A percentile compares a stretch with the other conserved stretches of the same genome.
Evolutionary conservation across 2,329 filamentous ascomycete genomes (phyloP).

Genomic region (Paecilomyces sp.): DNA sequence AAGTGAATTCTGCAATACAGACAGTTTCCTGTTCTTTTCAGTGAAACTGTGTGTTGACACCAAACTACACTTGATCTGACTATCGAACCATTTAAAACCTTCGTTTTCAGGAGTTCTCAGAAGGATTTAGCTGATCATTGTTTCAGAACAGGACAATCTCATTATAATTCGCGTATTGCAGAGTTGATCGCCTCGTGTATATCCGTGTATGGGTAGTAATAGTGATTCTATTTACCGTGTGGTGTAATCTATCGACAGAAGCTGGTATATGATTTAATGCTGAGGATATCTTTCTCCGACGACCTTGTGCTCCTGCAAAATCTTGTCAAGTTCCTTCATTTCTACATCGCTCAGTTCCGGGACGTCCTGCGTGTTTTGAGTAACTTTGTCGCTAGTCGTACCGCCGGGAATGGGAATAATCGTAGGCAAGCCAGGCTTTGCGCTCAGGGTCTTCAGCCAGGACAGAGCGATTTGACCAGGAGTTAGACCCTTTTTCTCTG

Average conservation of each 20-base stretch:
- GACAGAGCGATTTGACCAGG: slow-evolving; percentile 43
- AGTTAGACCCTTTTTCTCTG: slow-evolving; percentile 36
- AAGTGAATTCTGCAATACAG: slow-evolving; percentile 41
- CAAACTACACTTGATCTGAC: slow-evolving; percentile 41
- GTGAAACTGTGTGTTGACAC: slow-evolving; percentile 39
- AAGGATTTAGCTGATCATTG: not conserved
- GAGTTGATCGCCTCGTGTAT: not conserved
- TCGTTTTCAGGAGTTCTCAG: not conserved
- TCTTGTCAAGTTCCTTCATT: slow-evolving; percentile 44
- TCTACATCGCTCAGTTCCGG: slow-evolving; percentile 25
- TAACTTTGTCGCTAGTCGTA: slow-evolving; percentile 28
- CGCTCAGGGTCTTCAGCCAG: slow-evolving; percentile 41
- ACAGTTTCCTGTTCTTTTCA: slow-evolving; percentile 28
- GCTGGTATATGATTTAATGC: not conserved
- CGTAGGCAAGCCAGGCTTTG: slow-evolving; percentile 35
- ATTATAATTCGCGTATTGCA: not conserved
- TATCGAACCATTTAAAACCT: slow-evolving; percentile 1
- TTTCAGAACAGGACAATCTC: not conserved
- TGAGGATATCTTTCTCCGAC: slow-evolving; percentile 20
- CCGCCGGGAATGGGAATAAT: slow-evolving; percentile 32
- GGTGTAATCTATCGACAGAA: not conserved
- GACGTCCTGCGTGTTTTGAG: slow-evolving; percentile 24
- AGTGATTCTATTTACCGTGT: not conserved
- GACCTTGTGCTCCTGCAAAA: slow-evolving; percentile 41
- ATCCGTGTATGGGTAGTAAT: not conserved